Evolutionary conservation across 257 asterid species (phyloP).

Genomic region (Linaria vulgaris): DNA sequence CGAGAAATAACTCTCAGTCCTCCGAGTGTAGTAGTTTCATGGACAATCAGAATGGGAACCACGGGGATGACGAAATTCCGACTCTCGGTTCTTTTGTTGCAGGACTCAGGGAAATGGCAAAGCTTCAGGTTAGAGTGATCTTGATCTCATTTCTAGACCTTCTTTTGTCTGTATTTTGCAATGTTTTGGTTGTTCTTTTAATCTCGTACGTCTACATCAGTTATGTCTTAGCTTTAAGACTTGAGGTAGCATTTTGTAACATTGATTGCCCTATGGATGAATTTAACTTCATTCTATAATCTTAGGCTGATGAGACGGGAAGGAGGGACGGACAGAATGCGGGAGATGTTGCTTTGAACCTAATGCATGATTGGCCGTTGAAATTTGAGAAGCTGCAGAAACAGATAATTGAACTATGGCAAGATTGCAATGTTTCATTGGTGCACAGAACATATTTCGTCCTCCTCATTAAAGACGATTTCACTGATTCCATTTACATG

Average conservation of each 20-base stretch:
- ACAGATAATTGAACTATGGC: conserved; percentile 64
- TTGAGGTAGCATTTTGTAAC: conserved; percentile 10
- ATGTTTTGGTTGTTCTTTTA: not conserved
- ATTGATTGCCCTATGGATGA: not conserved
- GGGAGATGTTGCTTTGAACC: conserved; percentile 30
- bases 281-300: not conserved
- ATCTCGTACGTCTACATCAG: not conserved
- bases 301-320: conserved; percentile 36
- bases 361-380: conserved; percentile 48
- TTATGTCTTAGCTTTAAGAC: not conserved
- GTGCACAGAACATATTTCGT: conserved; percentile 69
- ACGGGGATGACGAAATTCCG: conserved; percentile 86
- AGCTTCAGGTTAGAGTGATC: conserved; percentile 62
- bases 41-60: conserved; percentile 41
- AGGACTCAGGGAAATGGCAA: conserved; percentile 92
- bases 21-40: conserved; percentile 56
- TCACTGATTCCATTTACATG: conserved; percentile 61
- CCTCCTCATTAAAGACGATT: conserved; percentile 64
- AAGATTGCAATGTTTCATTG: conserved; percentile 58
- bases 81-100: conserved; percentile 92
- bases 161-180: not conserved
- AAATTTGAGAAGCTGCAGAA: conserved; percentile 60
- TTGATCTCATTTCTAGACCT: not conserved
- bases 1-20: conserved; percentile 61
- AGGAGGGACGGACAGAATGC: conserved; percentile 23